Evolutionary conservation across 345 rosid genomes (phyloP).

Genomic region (Eucalyptus pumila): DNA sequence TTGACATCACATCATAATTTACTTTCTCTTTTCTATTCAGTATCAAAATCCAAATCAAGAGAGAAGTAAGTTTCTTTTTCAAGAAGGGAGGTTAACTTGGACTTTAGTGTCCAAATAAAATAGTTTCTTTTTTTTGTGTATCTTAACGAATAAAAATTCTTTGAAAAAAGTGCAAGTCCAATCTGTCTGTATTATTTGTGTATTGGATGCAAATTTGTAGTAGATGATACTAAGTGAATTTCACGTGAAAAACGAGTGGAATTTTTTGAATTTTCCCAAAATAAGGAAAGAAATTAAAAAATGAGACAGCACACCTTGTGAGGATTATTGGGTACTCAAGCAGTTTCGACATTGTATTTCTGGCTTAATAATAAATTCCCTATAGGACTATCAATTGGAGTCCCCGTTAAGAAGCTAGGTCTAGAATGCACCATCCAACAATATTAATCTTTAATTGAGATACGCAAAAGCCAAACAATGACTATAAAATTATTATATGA

Average conservation of each 20-base stretch:
- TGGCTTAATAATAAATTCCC: no score
- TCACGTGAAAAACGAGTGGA: no score
- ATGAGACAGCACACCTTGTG: no score
- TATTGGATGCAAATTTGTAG: not conserved
- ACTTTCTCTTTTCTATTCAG: no score
- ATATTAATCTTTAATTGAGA: not conserved
- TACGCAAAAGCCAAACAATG: not conserved
- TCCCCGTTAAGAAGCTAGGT: not conserved
- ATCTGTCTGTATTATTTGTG: not conserved
- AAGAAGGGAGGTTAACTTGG: no score
- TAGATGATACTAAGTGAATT: not conserved
- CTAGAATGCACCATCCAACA: not conserved
- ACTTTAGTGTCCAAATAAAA: not conserved
- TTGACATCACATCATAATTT: not conserved
- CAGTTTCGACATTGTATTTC: no score
- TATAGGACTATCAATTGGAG: not conserved
- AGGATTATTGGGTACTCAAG: no score
- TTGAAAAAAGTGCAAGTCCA: not conserved
- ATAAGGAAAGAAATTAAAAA: no score
- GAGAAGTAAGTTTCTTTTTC: no score
- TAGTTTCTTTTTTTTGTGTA: not conserved
- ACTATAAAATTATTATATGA: no score
- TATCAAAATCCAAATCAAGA: no score
- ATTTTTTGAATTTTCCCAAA: no score
- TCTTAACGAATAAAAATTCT: not conserved